phyloP scores from a whole-genome alignment of 2,329 filamentous ascomycete genomes.

The Aschersonia sp. region DNA sequence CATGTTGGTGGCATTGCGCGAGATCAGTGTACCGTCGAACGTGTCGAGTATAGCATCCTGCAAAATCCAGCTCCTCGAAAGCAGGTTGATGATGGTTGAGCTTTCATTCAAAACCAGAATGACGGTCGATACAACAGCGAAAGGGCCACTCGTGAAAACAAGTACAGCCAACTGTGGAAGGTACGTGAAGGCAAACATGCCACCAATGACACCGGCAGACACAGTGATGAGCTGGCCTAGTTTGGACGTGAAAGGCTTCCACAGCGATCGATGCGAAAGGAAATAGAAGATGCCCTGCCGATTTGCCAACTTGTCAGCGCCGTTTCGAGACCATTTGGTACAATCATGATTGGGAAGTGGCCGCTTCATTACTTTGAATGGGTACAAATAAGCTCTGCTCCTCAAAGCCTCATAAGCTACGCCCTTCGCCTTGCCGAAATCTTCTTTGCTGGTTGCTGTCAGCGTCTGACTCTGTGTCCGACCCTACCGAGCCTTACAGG shows the following conservation, averaged over 20 bases:
- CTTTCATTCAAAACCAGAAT: conserved; percentile 52
- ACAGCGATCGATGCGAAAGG: conserved; percentile 36
- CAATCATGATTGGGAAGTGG: too few relatives aligned
- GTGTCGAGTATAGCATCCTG: conserved; percentile 75
- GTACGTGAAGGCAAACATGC: conserved; percentile 85
- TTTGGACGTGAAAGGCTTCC: conserved; percentile 42
- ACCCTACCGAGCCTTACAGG: conserved; percentile 19
- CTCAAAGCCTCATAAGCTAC: conserved; percentile 54
- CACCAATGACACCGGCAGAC: conserved; percentile 53
- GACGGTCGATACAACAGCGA: conserved; percentile 59
- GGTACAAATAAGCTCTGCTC: conserved; percentile 75
- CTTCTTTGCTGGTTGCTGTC: conserved; percentile 38
- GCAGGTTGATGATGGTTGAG: conserved; percentile 38
- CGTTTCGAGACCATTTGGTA: too few relatives aligned
- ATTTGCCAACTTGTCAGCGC: background rate
- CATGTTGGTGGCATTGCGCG: conserved; percentile 37
- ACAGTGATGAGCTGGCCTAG: conserved; percentile 50
- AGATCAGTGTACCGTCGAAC: conserved; percentile 60
- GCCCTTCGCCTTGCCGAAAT: conserved; percentile 50
- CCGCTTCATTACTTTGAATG: conserved; percentile 43
- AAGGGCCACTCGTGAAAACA: conserved; percentile 69
- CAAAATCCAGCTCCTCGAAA: conserved; percentile 58
- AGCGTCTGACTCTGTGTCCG: background rate
- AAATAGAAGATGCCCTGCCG: conserved; percentile 45
- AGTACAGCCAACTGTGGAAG: conserved; percentile 71